Conservation (phyloP, 257 asterid species). For the Marsdenia floribunda region DNA sequence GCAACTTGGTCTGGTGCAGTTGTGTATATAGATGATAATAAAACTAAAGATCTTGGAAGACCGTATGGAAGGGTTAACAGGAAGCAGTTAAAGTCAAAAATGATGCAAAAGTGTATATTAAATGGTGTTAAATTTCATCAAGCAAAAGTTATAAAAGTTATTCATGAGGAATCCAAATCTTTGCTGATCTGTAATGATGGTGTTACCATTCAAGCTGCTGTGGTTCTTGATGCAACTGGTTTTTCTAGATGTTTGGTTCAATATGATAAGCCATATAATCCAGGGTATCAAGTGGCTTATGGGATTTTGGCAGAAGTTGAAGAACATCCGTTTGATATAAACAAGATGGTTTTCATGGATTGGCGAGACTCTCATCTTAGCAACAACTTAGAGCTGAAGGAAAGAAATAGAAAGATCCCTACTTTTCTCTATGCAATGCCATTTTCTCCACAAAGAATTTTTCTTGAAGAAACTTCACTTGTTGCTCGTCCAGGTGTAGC, state of each 20-base stretch:
- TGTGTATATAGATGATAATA: slow-evolving; percentile 58
- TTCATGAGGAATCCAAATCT: slow-evolving; percentile 84
- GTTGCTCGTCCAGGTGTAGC: slow-evolving; percentile 94
- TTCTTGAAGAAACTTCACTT: slow-evolving; percentile 93
- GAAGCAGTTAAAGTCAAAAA: slow-evolving; percentile 79
- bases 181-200: slow-evolving; percentile 82
- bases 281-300: slow-evolving; percentile 96
- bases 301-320: slow-evolving; percentile 95
- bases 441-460: slow-evolving; percentile 69
- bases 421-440: slow-evolving; percentile 98
- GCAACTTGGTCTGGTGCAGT: slow-evolving; percentile 88
- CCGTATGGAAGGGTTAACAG: slow-evolving; percentile 92
- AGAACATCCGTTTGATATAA: slow-evolving; percentile 73
- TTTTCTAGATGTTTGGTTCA: slow-evolving; percentile 81
- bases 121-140: slow-evolving; percentile 96
- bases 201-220: slow-evolving; percentile 73
- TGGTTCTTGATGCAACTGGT: slow-evolving; percentile 98
- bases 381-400: slow-evolving; percentile 48
- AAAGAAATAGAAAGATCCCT: slow-evolving; percentile 66
- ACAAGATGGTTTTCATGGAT: slow-evolving; percentile 98
- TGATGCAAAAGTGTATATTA: slow-evolving; percentile 89
- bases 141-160: slow-evolving; percentile 84
- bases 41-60: slow-evolving; percentile 65
- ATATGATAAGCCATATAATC: slow-evolving; percentile 91
- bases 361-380: slow-evolving; percentile 90